phyloP scores from a whole-genome alignment of 1,139 yeast genomes.

The Blastobotrys arbuscula region DNA sequence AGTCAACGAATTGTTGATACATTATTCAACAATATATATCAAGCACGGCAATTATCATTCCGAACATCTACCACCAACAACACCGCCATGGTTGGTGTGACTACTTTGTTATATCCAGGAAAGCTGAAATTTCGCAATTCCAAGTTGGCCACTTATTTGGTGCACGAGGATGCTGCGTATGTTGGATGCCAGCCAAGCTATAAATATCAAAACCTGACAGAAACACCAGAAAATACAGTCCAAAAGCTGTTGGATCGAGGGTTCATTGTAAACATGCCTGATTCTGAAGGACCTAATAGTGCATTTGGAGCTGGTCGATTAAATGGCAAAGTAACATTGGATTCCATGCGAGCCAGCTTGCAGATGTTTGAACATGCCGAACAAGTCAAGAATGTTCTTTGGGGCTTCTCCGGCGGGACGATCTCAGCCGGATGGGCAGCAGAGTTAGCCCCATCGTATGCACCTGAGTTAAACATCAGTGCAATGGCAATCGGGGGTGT shows the following conservation, averaged over 20 bases:
- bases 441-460: conserved; percentile 27
- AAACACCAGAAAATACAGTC: not conserved
- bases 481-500: conserved; percentile 28
- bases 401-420: conserved; percentile 33
- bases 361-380: conserved; percentile 11
- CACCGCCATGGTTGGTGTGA: conserved; percentile 25
- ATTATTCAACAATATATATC: not conserved
- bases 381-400: conserved; percentile 21
- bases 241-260: conserved; percentile 10
- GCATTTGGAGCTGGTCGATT: conserved; percentile 24
- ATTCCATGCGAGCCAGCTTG: conserved; percentile 25
- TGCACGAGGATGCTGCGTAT: conserved; percentile 27
- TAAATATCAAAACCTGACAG: conserved; percentile 4
- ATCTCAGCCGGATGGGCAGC: conserved; percentile 33
- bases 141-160: conserved; percentile 25
- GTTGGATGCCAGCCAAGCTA: conserved; percentile 30
- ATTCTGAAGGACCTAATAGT: conserved; percentile 28
- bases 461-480: conserved; percentile 29
- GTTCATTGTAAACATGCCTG: conserved; percentile 23
- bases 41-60: conserved; percentile 22
- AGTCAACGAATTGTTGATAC: not conserved
- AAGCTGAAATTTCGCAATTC: conserved; percentile 10
- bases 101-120: conserved; percentile 28
- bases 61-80: conserved; percentile 27
- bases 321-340: conserved; percentile 27